Conservation (phyloP, 2,329 filamentous ascomycete species). For the Neonectria coccinea region DNA sequence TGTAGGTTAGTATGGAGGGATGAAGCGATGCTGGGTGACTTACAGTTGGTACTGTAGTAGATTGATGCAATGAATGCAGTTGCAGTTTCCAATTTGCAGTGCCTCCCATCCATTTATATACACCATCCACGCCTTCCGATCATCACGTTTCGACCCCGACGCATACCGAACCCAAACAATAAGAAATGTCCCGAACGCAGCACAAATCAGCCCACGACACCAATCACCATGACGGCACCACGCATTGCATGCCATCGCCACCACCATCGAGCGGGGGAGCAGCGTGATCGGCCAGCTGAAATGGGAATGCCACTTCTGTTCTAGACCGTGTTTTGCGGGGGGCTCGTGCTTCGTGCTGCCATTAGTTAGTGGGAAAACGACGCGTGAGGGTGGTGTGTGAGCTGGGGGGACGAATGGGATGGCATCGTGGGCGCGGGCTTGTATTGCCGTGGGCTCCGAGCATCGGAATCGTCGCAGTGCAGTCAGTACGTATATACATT, state of each 20-base stretch:
- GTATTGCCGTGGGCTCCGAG: neutral
- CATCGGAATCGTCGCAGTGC: neutral
- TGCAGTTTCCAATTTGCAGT: neutral
- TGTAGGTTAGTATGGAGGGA: neutral
- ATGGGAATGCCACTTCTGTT: too few relatives aligned
- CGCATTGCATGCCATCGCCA: neutral
- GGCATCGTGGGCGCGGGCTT: neutral
- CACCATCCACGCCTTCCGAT: too few relatives aligned
- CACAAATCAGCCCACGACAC: neutral
- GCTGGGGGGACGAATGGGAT: neutral
- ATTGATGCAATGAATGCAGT: neutral
- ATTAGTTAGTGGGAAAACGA: too few relatives aligned
- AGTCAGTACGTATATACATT: too few relatives aligned
- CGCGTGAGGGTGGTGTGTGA: too few relatives aligned
- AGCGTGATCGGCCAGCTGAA: neutral
- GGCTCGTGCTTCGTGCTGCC: too few relatives aligned
- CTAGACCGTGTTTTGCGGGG: too few relatives aligned
- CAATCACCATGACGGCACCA: slow-evolving; percentile 1
- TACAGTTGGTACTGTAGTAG: neutral
- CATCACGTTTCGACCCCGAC: too few relatives aligned
- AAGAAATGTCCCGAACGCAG: neutral
- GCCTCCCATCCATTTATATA: neutral
- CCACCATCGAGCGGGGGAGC: neutral
- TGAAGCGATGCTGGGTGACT: neutral
- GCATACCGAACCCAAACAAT: too few relatives aligned